These are phyloP conservation scores for Zasmidium citrigriseum DNA, from an alignment of 2,329 filamentous ascomycete genomes.

Conservation along the genomic window DNA sequence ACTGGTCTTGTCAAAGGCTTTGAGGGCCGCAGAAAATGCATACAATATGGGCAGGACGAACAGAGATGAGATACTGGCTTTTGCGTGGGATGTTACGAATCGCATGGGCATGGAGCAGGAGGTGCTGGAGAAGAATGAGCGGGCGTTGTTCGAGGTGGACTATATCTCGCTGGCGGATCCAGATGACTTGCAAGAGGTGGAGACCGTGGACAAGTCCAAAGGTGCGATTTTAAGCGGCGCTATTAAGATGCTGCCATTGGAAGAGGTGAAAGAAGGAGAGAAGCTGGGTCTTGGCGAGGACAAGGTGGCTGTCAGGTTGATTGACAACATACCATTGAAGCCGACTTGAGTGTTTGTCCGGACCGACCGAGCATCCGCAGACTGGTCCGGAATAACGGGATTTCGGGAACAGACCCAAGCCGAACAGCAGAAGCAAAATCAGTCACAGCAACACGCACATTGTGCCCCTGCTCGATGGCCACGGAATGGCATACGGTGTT, in stretches of 20 bases:
- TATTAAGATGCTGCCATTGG: slow-evolving; percentile 82
- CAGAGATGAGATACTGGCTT: slow-evolving; percentile 69
- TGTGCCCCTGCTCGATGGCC: too few species aligned
- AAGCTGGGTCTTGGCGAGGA: slow-evolving; percentile 69
- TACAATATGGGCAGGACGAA: slow-evolving; percentile 59
- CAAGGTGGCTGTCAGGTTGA: slow-evolving; percentile 77
- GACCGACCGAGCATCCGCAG: too few species aligned
- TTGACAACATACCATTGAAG: slow-evolving; percentile 72
- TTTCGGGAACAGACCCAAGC: too few species aligned
- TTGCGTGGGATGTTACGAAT: slow-evolving; percentile 64
- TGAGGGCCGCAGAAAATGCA: slow-evolving; percentile 68
- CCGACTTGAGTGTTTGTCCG: slow-evolving; percentile 7
- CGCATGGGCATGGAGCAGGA: slow-evolving; percentile 62
- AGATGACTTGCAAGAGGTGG: slow-evolving; percentile 76
- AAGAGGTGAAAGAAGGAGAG: slow-evolving; percentile 69
- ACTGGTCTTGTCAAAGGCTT: slow-evolving; percentile 68
- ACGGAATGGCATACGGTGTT: too few species aligned
- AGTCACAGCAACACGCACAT: too few species aligned
- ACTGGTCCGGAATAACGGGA: too few species aligned
- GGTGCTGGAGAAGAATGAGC: slow-evolving; percentile 57
- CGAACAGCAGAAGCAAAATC: too few species aligned
- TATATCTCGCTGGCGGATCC: slow-evolving; percentile 91
- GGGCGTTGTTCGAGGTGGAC: slow-evolving; percentile 79
- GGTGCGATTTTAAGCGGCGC: slow-evolving; percentile 89
- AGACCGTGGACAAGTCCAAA: slow-evolving; percentile 65